A percentile compares a stretch with the other conserved stretches of the same genome.
These are phyloP conservation scores for Alternaria dauci DNA, from an alignment of 2,329 filamentous ascomycete species.

Conservation along the genomic window DNA sequence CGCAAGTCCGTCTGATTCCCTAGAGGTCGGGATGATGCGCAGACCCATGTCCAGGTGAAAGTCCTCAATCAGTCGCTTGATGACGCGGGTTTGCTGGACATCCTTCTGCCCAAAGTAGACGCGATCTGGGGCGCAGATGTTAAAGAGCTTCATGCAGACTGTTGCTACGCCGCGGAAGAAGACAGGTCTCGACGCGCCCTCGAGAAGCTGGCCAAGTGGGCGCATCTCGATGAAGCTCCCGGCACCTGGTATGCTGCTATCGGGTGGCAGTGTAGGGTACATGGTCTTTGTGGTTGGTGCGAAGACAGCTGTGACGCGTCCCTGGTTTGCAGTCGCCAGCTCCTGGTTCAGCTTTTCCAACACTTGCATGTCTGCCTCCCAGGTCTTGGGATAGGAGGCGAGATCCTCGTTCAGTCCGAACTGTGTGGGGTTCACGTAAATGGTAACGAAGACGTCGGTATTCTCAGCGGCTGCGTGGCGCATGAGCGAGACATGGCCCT, in stretches of 20 bases:
- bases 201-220: constrained; percentile 79
- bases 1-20: constrained; percentile 84
- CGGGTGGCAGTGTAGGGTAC: constrained; percentile 83
- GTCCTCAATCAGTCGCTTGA: constrained; percentile 85
- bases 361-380: constrained; percentile 76
- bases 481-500: constrained; percentile 86
- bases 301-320: constrained; percentile 82
- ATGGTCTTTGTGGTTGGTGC: constrained; percentile 83
- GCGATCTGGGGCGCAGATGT: constrained; percentile 77
- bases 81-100: constrained; percentile 92
- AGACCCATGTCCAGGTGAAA: constrained; percentile 82
- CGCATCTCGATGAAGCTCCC: constrained; percentile 94
- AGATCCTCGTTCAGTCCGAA: constrained; percentile 92
- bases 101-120: constrained; percentile 99
- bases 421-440: constrained; percentile 97
- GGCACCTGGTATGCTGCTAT: constrained; percentile 75
- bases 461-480: constrained; percentile 84
- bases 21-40: constrained; percentile 74
- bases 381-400: constrained; percentile 87
- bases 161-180: constrained; percentile 98
- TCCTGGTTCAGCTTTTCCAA: constrained; percentile 75
- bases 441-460: constrained; percentile 85
- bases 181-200: constrained; percentile 85
- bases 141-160: constrained; percentile 93
- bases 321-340: constrained; percentile 64